These are phyloP conservation scores for Jamesozyma piceae DNA, from an alignment of 805 yeast species.

Conservation along the genomic window DNA sequence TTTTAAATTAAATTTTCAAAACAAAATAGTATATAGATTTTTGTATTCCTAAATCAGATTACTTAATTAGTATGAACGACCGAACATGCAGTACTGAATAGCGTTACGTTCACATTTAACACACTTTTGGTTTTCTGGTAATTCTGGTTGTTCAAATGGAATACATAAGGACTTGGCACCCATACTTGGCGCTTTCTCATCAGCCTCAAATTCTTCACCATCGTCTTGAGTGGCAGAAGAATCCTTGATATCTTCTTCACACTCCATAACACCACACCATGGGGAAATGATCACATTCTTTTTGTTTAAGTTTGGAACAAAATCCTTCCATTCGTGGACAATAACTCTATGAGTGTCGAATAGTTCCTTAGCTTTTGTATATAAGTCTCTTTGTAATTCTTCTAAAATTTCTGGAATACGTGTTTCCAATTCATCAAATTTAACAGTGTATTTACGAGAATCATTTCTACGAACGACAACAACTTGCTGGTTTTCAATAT, in stretches of 20 bases:
- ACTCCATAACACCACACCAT: slow-evolving; percentile 91
- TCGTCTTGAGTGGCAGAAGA: slow-evolving; percentile 67
- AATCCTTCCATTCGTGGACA: slow-evolving; percentile 82
- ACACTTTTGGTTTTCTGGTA: slow-evolving; percentile 76
- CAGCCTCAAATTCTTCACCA: slow-evolving; percentile 79
- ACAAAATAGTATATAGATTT: background rate
- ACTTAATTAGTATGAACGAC: slow-evolving; percentile 79
- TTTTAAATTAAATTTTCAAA: background rate
- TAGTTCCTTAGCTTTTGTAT: slow-evolving; percentile 65
- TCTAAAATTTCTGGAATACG: slow-evolving; percentile 71
- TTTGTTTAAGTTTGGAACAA: slow-evolving; percentile 83
- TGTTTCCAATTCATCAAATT: slow-evolving; percentile 54
- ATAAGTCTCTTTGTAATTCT: slow-evolving; percentile 68
- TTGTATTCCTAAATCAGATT: background rate
- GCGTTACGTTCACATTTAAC: slow-evolving; percentile 75
- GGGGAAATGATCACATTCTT: slow-evolving; percentile 89
- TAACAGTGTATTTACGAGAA: slow-evolving; percentile 61
- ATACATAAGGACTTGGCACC: slow-evolving; percentile 98
- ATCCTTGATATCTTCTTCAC: slow-evolving; percentile 96
- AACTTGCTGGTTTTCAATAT: slow-evolving; percentile 67
- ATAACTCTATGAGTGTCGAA: slow-evolving; percentile 76
- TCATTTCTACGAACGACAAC: slow-evolving; percentile 90
- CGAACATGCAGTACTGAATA: slow-evolving; percentile 83
- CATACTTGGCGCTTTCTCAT: slow-evolving; percentile 97
- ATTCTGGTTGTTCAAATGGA: slow-evolving; percentile 84